Percentiles rank a stretch among this genome's conserved stretches.
Evolutionary conservation across 2,329 filamentous ascomycete genomes (phyloP).

Genomic region (Apiospora aurea): DNA sequence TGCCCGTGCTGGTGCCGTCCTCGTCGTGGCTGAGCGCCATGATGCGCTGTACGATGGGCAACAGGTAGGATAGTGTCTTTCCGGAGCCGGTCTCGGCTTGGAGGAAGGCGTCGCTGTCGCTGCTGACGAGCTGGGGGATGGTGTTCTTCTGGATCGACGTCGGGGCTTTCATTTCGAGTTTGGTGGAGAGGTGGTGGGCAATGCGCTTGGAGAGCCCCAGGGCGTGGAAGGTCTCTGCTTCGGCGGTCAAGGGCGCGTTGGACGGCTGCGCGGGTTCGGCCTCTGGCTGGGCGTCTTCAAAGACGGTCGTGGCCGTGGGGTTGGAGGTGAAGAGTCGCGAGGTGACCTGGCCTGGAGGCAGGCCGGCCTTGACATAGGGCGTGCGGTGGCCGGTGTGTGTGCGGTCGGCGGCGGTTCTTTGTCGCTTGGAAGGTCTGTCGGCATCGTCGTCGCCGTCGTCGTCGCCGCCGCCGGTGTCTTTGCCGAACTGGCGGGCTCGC

Average conservation of each 20-base stretch:
- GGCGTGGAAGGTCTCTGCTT: slow-evolving; percentile 84
- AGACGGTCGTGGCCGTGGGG: slow-evolving; percentile 72
- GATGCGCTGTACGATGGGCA: slow-evolving; percentile 90
- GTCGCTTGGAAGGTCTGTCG: slow-evolving; percentile 53
- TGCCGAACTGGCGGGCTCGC: slow-evolving; percentile 35
- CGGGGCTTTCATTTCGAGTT: slow-evolving; percentile 87
- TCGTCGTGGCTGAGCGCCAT: slow-evolving; percentile 72
- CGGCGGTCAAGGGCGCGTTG: slow-evolving; percentile 87
- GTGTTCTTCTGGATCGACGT: slow-evolving; percentile 95
- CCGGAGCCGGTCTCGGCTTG: slow-evolving; percentile 97
- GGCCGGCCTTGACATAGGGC: slow-evolving; percentile 33
- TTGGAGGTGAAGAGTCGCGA: slow-evolving; percentile 95
- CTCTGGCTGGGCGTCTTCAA: slow-evolving; percentile 55
- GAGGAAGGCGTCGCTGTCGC: slow-evolving; percentile 90
- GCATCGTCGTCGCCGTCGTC: slow-evolving; percentile 34
- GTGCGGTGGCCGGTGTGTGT: slow-evolving; percentile 3
- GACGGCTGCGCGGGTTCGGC: slow-evolving; percentile 74
- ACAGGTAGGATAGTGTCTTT: slow-evolving; percentile 94
- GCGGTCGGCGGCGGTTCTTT: slow-evolving; percentile 44
- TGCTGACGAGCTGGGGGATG: slow-evolving; percentile 79
- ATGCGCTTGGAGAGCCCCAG: slow-evolving; percentile 83
- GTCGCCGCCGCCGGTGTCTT: slow-evolving; percentile 25
- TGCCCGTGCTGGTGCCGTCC: slow-evolving; percentile 51
- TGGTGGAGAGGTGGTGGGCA: slow-evolving; percentile 82
- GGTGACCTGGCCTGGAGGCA: slow-evolving; percentile 61